Evolutionary conservation across 352 stramenopile genomes (phyloP).

Genomic region (Globisporangium iwayamae): DNA sequence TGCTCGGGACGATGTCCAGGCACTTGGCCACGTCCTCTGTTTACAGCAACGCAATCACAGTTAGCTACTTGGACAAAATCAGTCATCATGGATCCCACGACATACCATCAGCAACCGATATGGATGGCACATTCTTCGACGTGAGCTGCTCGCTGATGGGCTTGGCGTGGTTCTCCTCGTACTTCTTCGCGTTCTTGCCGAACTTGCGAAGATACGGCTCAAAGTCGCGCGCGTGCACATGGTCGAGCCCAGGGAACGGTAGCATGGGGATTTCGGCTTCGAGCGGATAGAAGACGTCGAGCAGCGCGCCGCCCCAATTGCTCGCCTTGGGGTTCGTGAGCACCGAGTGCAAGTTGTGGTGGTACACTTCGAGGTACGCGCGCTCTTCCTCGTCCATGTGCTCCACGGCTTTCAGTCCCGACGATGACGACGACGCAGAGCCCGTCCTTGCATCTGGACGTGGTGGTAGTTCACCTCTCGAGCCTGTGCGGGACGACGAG

Average conservation of each 20-base stretch:
- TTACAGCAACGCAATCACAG: background rate
- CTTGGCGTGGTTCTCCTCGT: slow-evolving; percentile 75
- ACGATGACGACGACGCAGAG: background rate
- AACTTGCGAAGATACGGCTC: slow-evolving; percentile 74
- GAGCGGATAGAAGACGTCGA: slow-evolving; percentile 75
- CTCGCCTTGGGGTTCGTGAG: slow-evolving; percentile 74
- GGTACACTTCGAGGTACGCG: slow-evolving; percentile 58
- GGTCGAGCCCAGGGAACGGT: slow-evolving; percentile 58
- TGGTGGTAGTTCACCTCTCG: slow-evolving; percentile 8
- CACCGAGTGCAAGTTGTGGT: slow-evolving; percentile 86
- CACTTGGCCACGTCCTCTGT: slow-evolving; percentile 82
- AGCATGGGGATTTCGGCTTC: slow-evolving; percentile 67
- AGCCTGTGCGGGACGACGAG: slow-evolving; percentile 28
- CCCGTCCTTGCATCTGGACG: slow-evolving; percentile 7
- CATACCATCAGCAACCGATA: slow-evolving; percentile 71
- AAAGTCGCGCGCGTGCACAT: slow-evolving; percentile 67
- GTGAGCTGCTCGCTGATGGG: slow-evolving; percentile 80
- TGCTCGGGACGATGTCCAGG: slow-evolving; percentile 61
- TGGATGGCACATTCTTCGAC: slow-evolving; percentile 77
- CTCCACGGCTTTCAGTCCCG: slow-evolving; percentile 25
- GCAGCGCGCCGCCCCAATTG: slow-evolving; percentile 63
- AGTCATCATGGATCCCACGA: background rate
- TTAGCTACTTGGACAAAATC: slow-evolving; percentile 2
- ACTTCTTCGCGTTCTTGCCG: slow-evolving; percentile 55
- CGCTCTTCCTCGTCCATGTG: slow-evolving; percentile 55